These are phyloP conservation scores for Tulasnella sp. DNA, from an alignment of 768 basidiomycete species.

Conservation along the genomic window DNA sequence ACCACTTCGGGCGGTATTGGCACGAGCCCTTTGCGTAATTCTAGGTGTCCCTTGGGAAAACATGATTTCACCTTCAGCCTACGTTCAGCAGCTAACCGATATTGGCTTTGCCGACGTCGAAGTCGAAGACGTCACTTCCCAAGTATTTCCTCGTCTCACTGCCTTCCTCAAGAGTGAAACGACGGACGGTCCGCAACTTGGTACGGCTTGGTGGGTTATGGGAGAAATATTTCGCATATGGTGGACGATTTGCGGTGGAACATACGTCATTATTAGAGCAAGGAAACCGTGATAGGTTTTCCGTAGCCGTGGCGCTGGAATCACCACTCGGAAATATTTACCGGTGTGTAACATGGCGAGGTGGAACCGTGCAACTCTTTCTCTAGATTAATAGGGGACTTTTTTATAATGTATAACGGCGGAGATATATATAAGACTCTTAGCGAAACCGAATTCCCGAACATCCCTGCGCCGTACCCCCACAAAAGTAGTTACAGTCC, in stretches of 20 bases:
- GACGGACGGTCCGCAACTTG: constrained; percentile 30
- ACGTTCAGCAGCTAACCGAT: constrained; percentile 44
- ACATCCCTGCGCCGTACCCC: no score
- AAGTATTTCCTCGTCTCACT: constrained; percentile 59
- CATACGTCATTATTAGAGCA: constrained; percentile 26
- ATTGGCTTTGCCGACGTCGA: constrained; percentile 54
- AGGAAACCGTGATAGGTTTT: constrained; percentile 16
- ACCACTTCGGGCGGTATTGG: neutral
- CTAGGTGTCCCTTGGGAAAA: constrained; percentile 51
- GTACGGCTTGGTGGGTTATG: constrained; percentile 48
- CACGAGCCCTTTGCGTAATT: constrained; percentile 39
- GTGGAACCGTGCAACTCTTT: no score
- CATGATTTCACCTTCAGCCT: constrained; percentile 47
- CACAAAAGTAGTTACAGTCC: no score
- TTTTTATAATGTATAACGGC: no score
- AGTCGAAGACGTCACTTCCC: constrained; percentile 54
- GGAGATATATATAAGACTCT: no score
- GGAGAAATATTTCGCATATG: constrained; percentile 32
- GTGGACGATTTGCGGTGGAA: constrained; percentile 30
- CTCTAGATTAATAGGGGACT: no score
- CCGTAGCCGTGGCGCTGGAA: no score
- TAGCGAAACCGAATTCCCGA: no score
- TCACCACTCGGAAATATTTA: no score
- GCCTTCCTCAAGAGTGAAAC: constrained; percentile 45
- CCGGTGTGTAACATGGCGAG: no score